These are phyloP conservation scores for Cryptococcus deneoformans DNA, from an alignment of 1,284 basidiomycete genomes.

Conservation along the genomic window DNA sequence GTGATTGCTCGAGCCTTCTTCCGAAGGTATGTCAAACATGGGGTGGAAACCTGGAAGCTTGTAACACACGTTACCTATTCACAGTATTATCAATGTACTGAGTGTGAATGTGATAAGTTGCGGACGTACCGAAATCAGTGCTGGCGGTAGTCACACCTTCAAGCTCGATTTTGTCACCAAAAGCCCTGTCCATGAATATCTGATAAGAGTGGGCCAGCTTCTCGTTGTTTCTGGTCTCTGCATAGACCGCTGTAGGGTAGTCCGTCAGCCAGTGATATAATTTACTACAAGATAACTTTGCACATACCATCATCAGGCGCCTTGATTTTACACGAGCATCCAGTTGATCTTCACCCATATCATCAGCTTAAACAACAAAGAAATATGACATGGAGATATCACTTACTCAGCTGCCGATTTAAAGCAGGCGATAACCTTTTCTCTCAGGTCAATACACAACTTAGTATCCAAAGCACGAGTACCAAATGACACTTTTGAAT, in stretches of 20 bases:
- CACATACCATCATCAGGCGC: conserved; percentile 11
- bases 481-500: conserved; percentile 34
- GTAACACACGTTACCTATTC: conserved; percentile 25
- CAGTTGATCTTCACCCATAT: conserved; percentile 39
- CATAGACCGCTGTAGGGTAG: conserved; percentile 14
- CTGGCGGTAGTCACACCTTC: conserved; percentile 26
- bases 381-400: not conserved
- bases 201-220: conserved; percentile 22
- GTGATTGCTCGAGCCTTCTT: conserved; percentile 24
- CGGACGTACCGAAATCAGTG: conserved; percentile 24
- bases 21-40: conserved; percentile 21
- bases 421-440: conserved; percentile 26
- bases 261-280: not conserved
- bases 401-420: conserved; percentile 23
- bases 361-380: not conserved
- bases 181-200: conserved; percentile 23
- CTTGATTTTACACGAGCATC: conserved; percentile 18
- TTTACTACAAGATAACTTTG: not conserved
- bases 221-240: conserved; percentile 28
- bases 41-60: conserved; percentile 26
- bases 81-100: not conserved
- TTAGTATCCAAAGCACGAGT: conserved; percentile 38
- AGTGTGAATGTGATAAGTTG: not conserved
- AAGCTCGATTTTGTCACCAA: conserved; percentile 19
- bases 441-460: conserved; percentile 20